phyloP scores from a whole-genome alignment of 805 yeast species.

The Kuraishia hungarica region DNA sequence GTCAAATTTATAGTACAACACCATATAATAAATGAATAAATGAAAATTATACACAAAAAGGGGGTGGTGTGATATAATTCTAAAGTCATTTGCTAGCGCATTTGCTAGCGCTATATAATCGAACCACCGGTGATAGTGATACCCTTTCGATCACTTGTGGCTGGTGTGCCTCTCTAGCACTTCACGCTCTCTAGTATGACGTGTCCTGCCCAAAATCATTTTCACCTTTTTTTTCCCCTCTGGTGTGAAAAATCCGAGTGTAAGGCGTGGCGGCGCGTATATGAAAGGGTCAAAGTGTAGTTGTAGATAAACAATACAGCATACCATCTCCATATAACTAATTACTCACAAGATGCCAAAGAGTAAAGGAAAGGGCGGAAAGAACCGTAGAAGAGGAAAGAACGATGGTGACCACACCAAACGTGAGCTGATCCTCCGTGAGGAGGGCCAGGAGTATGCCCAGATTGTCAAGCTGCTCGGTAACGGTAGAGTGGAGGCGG shows the following conservation, averaged over 20 bases:
- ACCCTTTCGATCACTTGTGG: no score
- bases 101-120: no score
- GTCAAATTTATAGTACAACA: no score
- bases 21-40: no score
- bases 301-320: neutral
- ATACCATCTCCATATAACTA: neutral
- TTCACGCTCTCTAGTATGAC: no score
- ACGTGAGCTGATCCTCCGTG: constrained; percentile 87
- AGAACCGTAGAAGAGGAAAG: constrained; percentile 98
- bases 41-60: no score
- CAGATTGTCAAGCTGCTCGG: constrained; percentile 98
- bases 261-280: neutral
- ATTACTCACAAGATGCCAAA: constrained; percentile 61
- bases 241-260: neutral
- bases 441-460: constrained; percentile 98
- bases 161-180: no score
- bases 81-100: no score
- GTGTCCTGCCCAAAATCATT: constrained; percentile 2
- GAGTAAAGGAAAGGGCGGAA: constrained; percentile 79
- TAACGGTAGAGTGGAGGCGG: constrained; percentile 92
- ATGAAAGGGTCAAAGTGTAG: no score
- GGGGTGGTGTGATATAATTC: no score
- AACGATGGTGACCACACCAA: constrained; percentile 84
- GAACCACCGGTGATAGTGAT: no score
- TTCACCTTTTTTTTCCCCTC: constrained; percentile 4